These are phyloP conservation scores for Plenodomus tracheiphilus DNA, from an alignment of 2,329 filamentous ascomycete species.

Conservation along the genomic window DNA sequence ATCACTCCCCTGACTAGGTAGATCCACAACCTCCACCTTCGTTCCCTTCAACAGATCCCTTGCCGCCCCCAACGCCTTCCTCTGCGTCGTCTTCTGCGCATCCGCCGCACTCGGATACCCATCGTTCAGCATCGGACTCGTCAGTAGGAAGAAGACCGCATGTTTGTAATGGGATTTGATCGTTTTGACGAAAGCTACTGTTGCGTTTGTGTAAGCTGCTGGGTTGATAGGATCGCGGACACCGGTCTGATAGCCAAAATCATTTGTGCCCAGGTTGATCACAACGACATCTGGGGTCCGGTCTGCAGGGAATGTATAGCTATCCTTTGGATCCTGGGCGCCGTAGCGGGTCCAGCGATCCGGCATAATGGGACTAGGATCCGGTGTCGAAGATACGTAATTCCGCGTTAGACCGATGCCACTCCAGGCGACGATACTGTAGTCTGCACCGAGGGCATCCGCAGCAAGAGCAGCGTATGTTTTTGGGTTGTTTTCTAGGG, in stretches of 20 bases:
- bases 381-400: slow-evolving; percentile 32
- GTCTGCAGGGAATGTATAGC: slow-evolving; percentile 45
- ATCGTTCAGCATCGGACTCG: slow-evolving; percentile 48
- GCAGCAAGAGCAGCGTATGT: slow-evolving; percentile 52
- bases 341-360: slow-evolving; percentile 50
- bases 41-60: slow-evolving; percentile 28
- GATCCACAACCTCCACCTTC: slow-evolving; percentile 47
- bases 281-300: slow-evolving; percentile 45
- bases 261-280: slow-evolving; percentile 52
- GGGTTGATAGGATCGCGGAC: slow-evolving; percentile 13
- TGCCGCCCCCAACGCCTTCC: slow-evolving; percentile 40
- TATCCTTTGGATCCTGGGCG: slow-evolving; percentile 45
- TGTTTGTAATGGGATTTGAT: slow-evolving; percentile 43
- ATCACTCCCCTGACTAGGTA: slow-evolving; percentile 47
- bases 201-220: slow-evolving; percentile 15
- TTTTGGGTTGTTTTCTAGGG: slow-evolving; percentile 46
- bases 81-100: slow-evolving; percentile 46
- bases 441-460: slow-evolving; percentile 48
- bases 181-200: slow-evolving; percentile 34
- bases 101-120: slow-evolving; percentile 43
- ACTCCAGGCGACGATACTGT: slow-evolving; percentile 51
- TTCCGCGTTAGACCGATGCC: slow-evolving; percentile 51
- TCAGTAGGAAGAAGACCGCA: slow-evolving; percentile 48
- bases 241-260: slow-evolving; percentile 43
- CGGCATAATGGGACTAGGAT: slow-evolving; percentile 45